Evolutionary conservation across 2,329 filamentous ascomycete species (phyloP), one percentile per base, ranked within the genome.

Genomic region (Rhinocladiella mackenziei): DNA sequence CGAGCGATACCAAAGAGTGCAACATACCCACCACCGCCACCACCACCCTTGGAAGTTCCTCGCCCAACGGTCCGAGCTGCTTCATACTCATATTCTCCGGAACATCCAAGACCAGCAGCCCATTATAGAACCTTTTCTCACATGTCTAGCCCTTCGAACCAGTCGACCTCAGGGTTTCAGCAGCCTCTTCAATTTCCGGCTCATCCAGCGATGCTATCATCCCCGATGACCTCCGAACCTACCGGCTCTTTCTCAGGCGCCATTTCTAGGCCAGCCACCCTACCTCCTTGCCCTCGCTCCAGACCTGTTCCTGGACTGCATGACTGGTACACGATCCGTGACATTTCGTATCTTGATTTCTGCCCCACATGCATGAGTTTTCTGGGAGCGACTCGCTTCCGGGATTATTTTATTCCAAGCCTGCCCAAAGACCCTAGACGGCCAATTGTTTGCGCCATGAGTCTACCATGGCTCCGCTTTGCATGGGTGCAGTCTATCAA

Each of bases 401-500:
- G 79, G 2, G 72, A 77, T 11, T 71, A 80, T 23, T 88, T 95
- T 57, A 69, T 81, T 8, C 74, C 75, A 2, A 77, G 78, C 25
- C 73, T 78, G 20, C 69, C 73, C 19, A 77, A 80, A 11, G 71
- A 78, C 3, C 68, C 74, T 2, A 74, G 77, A 10, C 70, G 73
- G 29, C 72, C 77, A 33, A 73, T 86, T 5, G 72, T 76, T 33
- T 97, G 91, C 66, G 83, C 89, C 53, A 87, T 96, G 64, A 86
- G 86, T 20, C 75, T 79, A 9, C 78, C 83, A 1, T 96, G 89
- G 87, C 83, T 87, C 57, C 81, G 86, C 19, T 80, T 95, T 28
- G 89, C 89, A 1, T 94, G 85, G 80, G 73, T 89, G 2, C 73
- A 94, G 51, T 89, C 82, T 2, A 69, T 85, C 39, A 88, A 89